A percentile compares a stretch with the other conserved stretches of the same genome.
Conservation (phyloP, 2,329 filamentous ascomycete genomes). For the Aspergillus aculeatinus region DNA sequence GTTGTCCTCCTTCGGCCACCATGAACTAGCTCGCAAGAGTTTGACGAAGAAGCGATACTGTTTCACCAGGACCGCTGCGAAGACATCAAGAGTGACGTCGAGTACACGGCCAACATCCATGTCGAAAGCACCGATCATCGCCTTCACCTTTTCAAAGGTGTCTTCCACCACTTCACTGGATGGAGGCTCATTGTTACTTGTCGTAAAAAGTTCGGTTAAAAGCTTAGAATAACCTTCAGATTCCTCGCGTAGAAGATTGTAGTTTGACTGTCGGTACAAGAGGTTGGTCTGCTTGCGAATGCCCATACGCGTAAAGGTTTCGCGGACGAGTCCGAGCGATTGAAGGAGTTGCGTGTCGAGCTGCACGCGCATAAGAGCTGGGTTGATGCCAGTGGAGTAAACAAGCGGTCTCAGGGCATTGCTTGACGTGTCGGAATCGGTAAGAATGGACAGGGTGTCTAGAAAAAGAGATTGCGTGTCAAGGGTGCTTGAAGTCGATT, state of each 20-base stretch:
- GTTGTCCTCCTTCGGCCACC: constrained; percentile 79
- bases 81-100: constrained; percentile 92
- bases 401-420: constrained; percentile 66
- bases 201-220: constrained; percentile 91
- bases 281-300: constrained; percentile 90
- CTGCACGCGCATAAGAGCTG: constrained; percentile 71
- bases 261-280: constrained; percentile 93
- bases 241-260: constrained; percentile 92
- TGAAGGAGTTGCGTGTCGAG: constrained; percentile 78
- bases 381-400: constrained; percentile 68
- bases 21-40: constrained; percentile 84
- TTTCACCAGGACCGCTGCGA: constrained; percentile 88
- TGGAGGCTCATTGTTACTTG: constrained; percentile 71
- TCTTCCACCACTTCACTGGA: constrained; percentile 74
- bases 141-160: constrained; percentile 89
- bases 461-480: constrained; percentile 72
- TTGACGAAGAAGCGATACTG: constrained; percentile 94
- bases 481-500: constrained; percentile 47
- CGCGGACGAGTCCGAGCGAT: constrained; percentile 74
- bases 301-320: constrained; percentile 78
- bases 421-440: constrained; percentile 66
- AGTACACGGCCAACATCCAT: constrained; percentile 92
- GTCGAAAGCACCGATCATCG: constrained; percentile 93
- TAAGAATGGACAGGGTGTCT: constrained; percentile 76
- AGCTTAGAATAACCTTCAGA: constrained; percentile 96